Base-by-base conservation (phyloP, 2,329 filamentous ascomycete species). In the Diaporthe aspalathi region DNA sequence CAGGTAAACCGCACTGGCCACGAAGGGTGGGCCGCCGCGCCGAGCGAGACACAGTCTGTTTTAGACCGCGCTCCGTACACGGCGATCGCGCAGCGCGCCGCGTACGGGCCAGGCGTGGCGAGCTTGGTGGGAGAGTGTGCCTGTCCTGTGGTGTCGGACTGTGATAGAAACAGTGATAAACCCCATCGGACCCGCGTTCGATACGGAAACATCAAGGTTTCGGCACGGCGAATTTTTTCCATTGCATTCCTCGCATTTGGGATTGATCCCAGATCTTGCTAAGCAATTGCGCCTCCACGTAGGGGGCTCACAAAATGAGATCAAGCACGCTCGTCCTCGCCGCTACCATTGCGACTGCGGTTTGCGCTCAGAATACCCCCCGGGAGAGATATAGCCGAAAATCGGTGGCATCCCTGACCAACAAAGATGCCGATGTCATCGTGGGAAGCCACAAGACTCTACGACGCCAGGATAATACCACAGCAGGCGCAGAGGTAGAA, bases 11-110 rank as follows among this genome's bases (percentile, higher is more conserved):
- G 40, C 20, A 5, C 17, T 16, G 40, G 57, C 57, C 27, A 62
- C 6, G 27, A 47, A 5, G 24, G 20, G 57, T 62, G 57, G 57
- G 8, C 17, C 57, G 57, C 57, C 57, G 57, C 57, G 57, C 57
- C 57, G 57, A 62, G 40, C 40, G 57, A 62, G 57, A 62, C 57
- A 22, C 1, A 5, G 40, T 22, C 22, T 62, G 57, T 62, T 45
- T 62, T 20, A 40, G 22, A 47, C 43, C 24, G 27, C 27, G 17
- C 40, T 32, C 57, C 16, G 57, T 22, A 4, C 32, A 47, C 57
- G 57, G 12, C 57, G 57, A 62, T 62, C 57, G 17, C 40, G 56
- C 56, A 22, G 12, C 17, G 24, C 56, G 40, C 24, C 38, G 29
- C 56, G 56, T 27, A 16, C 16, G 1, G 57, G 57, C 40, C 57